These are phyloP conservation scores for Prunus davidiana DNA, from an alignment of 306 rosid species.

Conservation along the genomic window DNA sequence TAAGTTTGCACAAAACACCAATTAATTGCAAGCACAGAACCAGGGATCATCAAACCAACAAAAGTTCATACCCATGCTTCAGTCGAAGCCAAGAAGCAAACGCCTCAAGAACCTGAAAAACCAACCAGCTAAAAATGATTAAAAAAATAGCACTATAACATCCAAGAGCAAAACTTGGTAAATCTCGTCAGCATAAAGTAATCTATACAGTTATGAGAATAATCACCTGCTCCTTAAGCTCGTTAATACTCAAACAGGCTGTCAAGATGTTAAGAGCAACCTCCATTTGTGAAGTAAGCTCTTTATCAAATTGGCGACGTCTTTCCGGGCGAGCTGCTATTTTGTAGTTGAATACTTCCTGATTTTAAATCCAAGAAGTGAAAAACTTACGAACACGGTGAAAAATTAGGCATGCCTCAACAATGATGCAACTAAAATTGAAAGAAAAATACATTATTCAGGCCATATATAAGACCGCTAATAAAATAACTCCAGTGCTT, in stretches of 20 bases:
- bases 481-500: neutral
- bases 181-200: slow-evolving; percentile 14
- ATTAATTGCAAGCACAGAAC: slow-evolving; percentile 54
- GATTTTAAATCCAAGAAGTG: slow-evolving; percentile 27
- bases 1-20: neutral
- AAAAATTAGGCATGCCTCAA: neutral
- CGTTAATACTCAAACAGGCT: slow-evolving; percentile 82
- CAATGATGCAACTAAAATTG: neutral
- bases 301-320: slow-evolving; percentile 96
- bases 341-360: slow-evolving; percentile 94
- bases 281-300: slow-evolving; percentile 92
- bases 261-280: slow-evolving; percentile 85
- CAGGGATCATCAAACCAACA: slow-evolving; percentile 69
- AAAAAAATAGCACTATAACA: slow-evolving; percentile 20
- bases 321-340: slow-evolving; percentile 99
- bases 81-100: slow-evolving; percentile 99
- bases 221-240: slow-evolving; percentile 94
- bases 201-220: neutral
- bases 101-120: slow-evolving; percentile 92
- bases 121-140: slow-evolving; percentile 26
- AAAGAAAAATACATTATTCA: neutral
- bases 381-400: slow-evolving; percentile 9
- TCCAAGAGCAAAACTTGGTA: neutral
- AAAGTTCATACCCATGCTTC: slow-evolving; percentile 78
- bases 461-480: neutral